These are phyloP conservation scores for Gnaphalium uliginosum DNA, from an alignment of 129 eudicot genomes.

Conservation along the genomic window DNA sequence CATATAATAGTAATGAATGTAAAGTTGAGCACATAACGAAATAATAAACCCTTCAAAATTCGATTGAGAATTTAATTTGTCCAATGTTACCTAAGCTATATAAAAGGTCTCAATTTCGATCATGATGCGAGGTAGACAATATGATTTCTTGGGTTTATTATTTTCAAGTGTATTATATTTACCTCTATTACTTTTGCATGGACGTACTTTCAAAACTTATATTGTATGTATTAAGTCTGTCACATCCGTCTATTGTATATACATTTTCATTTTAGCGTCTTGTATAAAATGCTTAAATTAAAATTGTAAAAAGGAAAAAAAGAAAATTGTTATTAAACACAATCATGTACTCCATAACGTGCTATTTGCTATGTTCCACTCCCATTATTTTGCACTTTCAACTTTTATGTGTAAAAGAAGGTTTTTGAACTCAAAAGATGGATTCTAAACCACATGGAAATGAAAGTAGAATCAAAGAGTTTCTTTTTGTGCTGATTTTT, in stretches of 20 bases:
- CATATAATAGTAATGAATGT: too few species aligned
- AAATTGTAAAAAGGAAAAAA: not conserved
- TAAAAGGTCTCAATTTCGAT: not conserved
- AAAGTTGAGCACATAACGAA: too few species aligned
- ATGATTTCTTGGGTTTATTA: too few species aligned
- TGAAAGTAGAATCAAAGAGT: slow-evolving; percentile 33
- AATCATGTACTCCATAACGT: slow-evolving; percentile 23
- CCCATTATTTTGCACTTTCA: slow-evolving; percentile 29
- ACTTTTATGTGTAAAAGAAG: slow-evolving; percentile 30
- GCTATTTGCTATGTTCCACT: slow-evolving; percentile 35
- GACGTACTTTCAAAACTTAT: too few species aligned
- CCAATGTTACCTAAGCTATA: not conserved
- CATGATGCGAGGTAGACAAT: not conserved
- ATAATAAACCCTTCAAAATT: too few species aligned
- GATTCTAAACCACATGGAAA: slow-evolving; percentile 35
- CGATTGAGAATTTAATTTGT: not conserved
- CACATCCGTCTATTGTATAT: too few species aligned
- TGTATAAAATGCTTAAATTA: too few species aligned
- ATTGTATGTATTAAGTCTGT: too few species aligned
- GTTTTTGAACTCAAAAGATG: slow-evolving; percentile 34
- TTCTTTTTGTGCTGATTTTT: slow-evolving; percentile 21
- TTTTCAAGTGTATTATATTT: too few species aligned
- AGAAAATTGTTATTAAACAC: not conserved
- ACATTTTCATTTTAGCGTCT: too few species aligned
- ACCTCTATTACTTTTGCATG: too few species aligned